Conservation (phyloP, 345 rosid species). For the Clarkia xantiana region DNA sequence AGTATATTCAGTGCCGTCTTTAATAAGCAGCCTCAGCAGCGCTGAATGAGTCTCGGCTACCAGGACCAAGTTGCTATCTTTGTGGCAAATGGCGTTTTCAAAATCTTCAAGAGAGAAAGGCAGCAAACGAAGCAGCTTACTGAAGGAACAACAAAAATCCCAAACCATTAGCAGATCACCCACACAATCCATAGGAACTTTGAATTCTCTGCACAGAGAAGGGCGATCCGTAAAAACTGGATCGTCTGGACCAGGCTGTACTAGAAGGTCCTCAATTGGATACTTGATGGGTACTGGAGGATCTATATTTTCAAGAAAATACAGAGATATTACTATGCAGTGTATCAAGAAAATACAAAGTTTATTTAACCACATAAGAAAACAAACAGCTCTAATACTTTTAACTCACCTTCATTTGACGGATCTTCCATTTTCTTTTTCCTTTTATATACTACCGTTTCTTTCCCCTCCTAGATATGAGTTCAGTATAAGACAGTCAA, state of each 20-base stretch:
- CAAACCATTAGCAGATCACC: conserved; percentile 91
- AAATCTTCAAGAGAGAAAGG: conserved; percentile 85
- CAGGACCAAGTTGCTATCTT: conserved; percentile 55
- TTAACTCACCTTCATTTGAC: conserved; percentile 9
- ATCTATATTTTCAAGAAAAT: too few species aligned
- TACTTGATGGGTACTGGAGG: conserved; percentile 26
- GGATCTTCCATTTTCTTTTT: conserved; percentile 27
- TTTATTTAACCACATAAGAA: too few species aligned
- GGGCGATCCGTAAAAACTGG: conserved; percentile 61
- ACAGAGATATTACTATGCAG: too few species aligned
- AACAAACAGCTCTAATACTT: background rate
- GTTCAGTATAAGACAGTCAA: conserved; percentile 1
- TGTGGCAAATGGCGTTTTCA: conserved; percentile 82
- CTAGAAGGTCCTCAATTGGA: conserved; percentile 84
- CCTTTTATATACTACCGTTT: conserved; percentile 38
- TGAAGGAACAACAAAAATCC: conserved; percentile 87
- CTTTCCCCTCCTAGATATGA: conserved; percentile 35
- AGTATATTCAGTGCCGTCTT: conserved; percentile 29
- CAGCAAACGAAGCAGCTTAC: conserved; percentile 53
- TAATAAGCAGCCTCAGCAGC: conserved; percentile 54
- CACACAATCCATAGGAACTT: conserved; percentile 54
- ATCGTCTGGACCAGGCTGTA: conserved; percentile 55
- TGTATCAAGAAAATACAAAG: background rate
- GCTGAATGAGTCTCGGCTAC: conserved; percentile 73
- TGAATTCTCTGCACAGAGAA: conserved; percentile 66